phyloP scores from a whole-genome alignment of 192 early-diverging fungal genomes.

The Entomortierella lignicola region DNA sequence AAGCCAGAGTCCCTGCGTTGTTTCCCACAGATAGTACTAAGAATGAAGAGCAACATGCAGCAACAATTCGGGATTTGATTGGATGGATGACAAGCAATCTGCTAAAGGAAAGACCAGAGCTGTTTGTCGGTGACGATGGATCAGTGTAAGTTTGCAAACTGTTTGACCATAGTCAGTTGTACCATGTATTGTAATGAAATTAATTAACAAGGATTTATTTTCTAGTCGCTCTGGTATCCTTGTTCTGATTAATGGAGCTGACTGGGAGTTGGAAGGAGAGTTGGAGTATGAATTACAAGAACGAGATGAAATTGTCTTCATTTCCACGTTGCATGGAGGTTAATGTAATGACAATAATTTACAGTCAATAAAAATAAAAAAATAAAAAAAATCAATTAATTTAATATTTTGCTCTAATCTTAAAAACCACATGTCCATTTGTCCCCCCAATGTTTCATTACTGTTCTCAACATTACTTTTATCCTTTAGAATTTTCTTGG shows the following conservation, averaged over 20 bases:
- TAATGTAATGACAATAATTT: too few relatives aligned
- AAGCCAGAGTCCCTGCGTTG: conserved; percentile 59
- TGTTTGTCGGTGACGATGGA: conserved; percentile 83
- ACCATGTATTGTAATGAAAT: too few relatives aligned
- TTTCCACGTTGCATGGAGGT: conserved; percentile 98
- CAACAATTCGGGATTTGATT: conserved; percentile 78
- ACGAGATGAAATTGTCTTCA: conserved; percentile 89
- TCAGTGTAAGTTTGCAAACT: conserved; percentile 86
- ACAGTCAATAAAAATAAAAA: too few relatives aligned
- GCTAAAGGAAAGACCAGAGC: conserved; percentile 81
- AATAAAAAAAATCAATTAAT: background rate
- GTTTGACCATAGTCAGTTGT: too few relatives aligned
- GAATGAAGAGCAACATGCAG: conserved; percentile 34
- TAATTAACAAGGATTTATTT: background rate
- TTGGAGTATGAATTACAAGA: conserved; percentile 84
- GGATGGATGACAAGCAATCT: conserved; percentile 73
- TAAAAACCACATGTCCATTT: background rate
- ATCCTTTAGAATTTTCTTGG: background rate
- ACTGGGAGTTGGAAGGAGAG: conserved; percentile 97
- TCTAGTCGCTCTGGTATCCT: conserved; percentile 92
- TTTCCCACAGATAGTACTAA: conserved; percentile 28
- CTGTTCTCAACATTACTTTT: too few relatives aligned
- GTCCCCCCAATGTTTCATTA: background rate
- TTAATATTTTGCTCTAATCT: background rate
- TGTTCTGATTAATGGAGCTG: conserved; percentile 93